Conservation (phyloP, 2,329 filamentous ascomycete species). For the Fusarium pseudocircinatum region DNA sequence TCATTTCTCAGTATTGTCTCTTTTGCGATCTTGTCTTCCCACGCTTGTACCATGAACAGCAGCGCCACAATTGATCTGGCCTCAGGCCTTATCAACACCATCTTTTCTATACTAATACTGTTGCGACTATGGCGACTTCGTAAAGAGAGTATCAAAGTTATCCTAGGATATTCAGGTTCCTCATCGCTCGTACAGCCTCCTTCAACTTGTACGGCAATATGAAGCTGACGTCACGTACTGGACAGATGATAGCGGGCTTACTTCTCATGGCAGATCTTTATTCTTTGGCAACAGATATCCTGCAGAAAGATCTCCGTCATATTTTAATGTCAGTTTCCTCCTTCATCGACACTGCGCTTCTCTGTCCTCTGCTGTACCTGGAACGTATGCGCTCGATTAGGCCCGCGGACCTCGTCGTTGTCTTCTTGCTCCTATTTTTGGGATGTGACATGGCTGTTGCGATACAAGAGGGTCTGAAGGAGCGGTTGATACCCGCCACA, state of each 20-base stretch:
- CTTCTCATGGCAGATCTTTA: background rate
- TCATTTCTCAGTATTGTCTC: no score
- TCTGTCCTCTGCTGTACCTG: background rate
- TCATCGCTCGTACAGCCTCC: background rate
- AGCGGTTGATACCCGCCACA: rapidly evolving
- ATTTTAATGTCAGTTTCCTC: background rate
- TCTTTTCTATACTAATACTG: background rate
- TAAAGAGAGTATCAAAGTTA: rapidly evolving
- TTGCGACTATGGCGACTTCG: background rate
- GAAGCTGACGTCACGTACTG: background rate
- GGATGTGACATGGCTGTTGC: background rate
- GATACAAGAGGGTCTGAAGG: background rate
- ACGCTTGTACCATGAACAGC: background rate
- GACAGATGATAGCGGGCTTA: background rate
- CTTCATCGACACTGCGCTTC: background rate
- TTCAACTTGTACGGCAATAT: background rate
- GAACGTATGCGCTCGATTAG: background rate
- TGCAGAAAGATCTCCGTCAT: background rate
- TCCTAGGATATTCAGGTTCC: no score
- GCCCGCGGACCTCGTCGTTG: background rate
- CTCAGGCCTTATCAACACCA: rapidly evolving
- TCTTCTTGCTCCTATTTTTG: background rate
- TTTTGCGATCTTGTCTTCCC: rapidly evolving
- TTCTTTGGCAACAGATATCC: rapidly evolving
- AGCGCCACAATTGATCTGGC: rapidly evolving